phyloP scores from a whole-genome alignment of 495 filamentous ascomycete genomes.

The Rostrohypoxylon terebratum region DNA sequence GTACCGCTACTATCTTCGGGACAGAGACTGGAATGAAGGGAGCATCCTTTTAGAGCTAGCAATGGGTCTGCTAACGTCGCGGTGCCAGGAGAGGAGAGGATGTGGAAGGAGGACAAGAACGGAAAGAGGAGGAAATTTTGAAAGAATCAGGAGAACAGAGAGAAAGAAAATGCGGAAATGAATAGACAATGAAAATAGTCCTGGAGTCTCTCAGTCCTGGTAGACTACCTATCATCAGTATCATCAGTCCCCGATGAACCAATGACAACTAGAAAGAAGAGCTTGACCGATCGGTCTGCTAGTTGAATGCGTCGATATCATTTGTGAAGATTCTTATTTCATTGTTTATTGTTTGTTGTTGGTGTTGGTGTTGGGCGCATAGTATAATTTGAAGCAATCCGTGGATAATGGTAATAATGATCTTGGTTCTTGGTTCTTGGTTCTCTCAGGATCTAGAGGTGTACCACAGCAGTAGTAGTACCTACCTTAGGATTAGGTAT shows the following conservation, averaged over 20 bases:
- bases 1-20: slow-evolving; percentile 37
- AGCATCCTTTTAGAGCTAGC: slow-evolving; percentile 44
- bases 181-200: slow-evolving; percentile 23
- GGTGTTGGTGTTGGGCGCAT: neutral
- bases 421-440: too few species aligned
- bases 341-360: neutral
- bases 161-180: slow-evolving; percentile 21
- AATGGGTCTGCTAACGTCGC: slow-evolving; percentile 28
- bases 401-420: too few species aligned
- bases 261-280: slow-evolving; percentile 37
- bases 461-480: too few species aligned
- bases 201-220: too few species aligned
- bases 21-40: slow-evolving; percentile 38
- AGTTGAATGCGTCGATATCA: slow-evolving; percentile 22
- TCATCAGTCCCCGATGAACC: too few species aligned
- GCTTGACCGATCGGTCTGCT: slow-evolving; percentile 19
- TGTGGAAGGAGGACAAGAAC: slow-evolving; percentile 33
- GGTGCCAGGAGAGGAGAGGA: slow-evolving; percentile 25
- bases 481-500: too few species aligned
- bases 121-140: slow-evolving; percentile 36
- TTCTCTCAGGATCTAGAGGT: too few species aligned
- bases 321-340: slow-evolving; percentile 10
- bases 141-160: slow-evolving; percentile 31
- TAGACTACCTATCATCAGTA: too few species aligned
- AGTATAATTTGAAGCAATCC: neutral